Evolutionary conservation across 2,329 filamentous ascomycete species (phyloP), one percentile per base, ranked within the genome.

Genomic region (Ophiostoma perfectum): DNA sequence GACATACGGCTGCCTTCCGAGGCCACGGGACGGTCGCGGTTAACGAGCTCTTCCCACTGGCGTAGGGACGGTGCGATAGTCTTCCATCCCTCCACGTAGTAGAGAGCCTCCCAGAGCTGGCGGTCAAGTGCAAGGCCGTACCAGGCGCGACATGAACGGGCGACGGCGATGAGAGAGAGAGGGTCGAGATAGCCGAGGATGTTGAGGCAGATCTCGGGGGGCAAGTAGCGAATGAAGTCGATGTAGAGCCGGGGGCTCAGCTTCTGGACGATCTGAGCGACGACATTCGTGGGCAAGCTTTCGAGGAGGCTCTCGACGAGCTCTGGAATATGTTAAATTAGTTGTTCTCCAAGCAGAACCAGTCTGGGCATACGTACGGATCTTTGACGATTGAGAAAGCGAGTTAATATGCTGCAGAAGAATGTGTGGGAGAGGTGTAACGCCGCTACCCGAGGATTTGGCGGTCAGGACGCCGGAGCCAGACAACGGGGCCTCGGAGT

Each of bases 161-260:
- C 92, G 2, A 93, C 91, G 65, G 86, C 87, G 68, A 98, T 83
- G 52, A 99, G 82, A 0, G 93, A 95, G 41, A 87, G 77, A 0
- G 93, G 90, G 67, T 93, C 90, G 65, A 99, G 88, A 75, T 93
- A 95, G 16, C 90, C 89, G 60, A 99, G 88, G 62, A 98, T 90
- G 75, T 96, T 90, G 62, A 95, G 88, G 70, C 92, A 96, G 74
- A 99, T 90, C 77, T 99, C 95, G 39, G 91, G 88, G 0, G 95
- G 95, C 0, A 99, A 86, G 74, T 92, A 88, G 72, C 87, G 82
- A 58, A 97, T 88, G 67, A 97, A 97, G 78, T 99, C 92, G 79
- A 97, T 94, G 78, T 97, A 93, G 2, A 98, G 88, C 66, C 93
- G 85, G 4, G 93, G 91, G 71, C 89, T 90, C 18, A 97, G 81